phyloP scores from a whole-genome alignment of 2,329 filamentous ascomycete genomes.

The Talaromyces sp. region DNA sequence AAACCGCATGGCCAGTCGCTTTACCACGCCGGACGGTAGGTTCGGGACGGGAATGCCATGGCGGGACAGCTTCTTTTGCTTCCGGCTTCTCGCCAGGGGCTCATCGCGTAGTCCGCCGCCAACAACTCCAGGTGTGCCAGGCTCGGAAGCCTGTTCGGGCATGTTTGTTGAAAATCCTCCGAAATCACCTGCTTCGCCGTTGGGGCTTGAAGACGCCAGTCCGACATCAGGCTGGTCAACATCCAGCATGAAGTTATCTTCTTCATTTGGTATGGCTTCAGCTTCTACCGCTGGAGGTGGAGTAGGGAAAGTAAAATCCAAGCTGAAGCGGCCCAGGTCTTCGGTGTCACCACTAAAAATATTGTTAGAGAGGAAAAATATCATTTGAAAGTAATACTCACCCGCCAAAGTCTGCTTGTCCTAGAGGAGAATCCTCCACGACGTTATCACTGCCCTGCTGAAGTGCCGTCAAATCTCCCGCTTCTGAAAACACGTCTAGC shows the following conservation, averaged over 20 bases:
- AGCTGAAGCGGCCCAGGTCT: constrained; percentile 37
- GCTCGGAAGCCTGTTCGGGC: constrained; percentile 23
- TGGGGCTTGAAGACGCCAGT: constrained; percentile 22
- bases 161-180: constrained; percentile 29
- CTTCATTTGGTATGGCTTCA: constrained; percentile 27
- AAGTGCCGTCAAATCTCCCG: constrained; percentile 33
- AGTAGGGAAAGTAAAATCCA: constrained; percentile 38
- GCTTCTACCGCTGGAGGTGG: constrained; percentile 24
- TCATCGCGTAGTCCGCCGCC: constrained; percentile 34
- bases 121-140: constrained; percentile 28
- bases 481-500: constrained; percentile 40
- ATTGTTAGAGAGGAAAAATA: constrained; percentile 14
- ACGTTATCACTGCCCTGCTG: constrained; percentile 31
- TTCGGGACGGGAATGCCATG: constrained; percentile 73
- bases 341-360: constrained; percentile 39
- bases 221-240: constrained; percentile 20
- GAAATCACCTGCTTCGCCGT: constrained; percentile 20
- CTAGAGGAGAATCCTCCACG: constrained; percentile 33
- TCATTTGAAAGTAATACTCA: constrained; percentile 16
- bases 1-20: constrained; percentile 61
- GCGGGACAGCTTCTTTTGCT: constrained; percentile 58
- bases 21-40: constrained; percentile 68
- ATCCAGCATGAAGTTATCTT: constrained; percentile 31
- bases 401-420: constrained; percentile 37
- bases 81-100: constrained; percentile 26